phyloP scores from a whole-genome alignment of 148 eudicot genomes.

The Fagopyrum homotropicum region DNA sequence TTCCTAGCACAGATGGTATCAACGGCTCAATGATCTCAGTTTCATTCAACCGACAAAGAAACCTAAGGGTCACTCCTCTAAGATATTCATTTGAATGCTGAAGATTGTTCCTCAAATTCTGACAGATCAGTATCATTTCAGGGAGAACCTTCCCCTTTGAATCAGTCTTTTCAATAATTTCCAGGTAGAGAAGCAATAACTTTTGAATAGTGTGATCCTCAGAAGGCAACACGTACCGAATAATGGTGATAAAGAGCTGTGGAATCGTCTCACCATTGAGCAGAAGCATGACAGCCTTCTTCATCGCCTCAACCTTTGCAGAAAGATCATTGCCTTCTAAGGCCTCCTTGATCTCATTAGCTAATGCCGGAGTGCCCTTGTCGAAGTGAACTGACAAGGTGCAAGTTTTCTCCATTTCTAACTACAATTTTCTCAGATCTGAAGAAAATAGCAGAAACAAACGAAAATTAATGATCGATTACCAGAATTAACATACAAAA shows the following conservation, averaged over 20 bases:
- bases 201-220: constrained; percentile 73
- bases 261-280: constrained; percentile 75
- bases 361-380: constrained; percentile 72
- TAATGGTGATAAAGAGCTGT: constrained; percentile 59
- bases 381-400: constrained; percentile 61
- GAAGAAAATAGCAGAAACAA: neutral
- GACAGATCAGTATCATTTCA: constrained; percentile 79
- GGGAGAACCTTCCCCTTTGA: constrained; percentile 54
- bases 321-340: constrained; percentile 60
- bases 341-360: constrained; percentile 78
- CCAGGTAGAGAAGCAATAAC: constrained; percentile 60
- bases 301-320: constrained; percentile 66
- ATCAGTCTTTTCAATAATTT: constrained; percentile 76
- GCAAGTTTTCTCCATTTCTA: constrained; percentile 64
- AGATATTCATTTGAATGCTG: constrained; percentile 79
- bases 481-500: too few relatives aligned
- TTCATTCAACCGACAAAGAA: constrained; percentile 64
- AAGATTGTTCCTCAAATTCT: constrained; percentile 62
- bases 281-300: constrained; percentile 73
- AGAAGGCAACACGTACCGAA: constrained; percentile 70
- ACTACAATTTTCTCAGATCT: constrained; percentile 3
- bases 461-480: neutral
- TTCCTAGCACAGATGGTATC: constrained; percentile 58
- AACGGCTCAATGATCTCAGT: constrained; percentile 62
- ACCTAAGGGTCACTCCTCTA: constrained; percentile 74